Evolutionary conservation across 2,329 filamentous ascomycete species (phyloP).

Genomic region (Colletotrichum sp.): DNA sequence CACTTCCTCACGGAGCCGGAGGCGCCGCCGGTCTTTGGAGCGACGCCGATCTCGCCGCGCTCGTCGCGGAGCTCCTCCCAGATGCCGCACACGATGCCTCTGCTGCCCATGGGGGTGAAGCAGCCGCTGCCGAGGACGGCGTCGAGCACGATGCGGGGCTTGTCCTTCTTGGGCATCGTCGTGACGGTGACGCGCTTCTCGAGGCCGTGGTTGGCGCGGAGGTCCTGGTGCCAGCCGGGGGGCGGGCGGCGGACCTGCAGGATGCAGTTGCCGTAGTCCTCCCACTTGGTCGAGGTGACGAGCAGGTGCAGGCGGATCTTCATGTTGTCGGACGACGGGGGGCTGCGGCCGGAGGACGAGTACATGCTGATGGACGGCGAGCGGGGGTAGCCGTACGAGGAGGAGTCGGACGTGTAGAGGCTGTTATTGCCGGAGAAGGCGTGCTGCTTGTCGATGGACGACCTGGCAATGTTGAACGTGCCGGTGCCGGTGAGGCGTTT

Average conservation of each 20-base stretch:
- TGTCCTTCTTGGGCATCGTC: constrained; percentile 68
- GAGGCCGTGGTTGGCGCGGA: constrained; percentile 66
- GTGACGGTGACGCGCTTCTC: constrained; percentile 88
- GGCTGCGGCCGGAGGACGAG: constrained; percentile 53
- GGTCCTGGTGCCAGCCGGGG: constrained; percentile 62
- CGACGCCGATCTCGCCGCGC: constrained; percentile 58
- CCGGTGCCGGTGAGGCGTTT: constrained; percentile 75
- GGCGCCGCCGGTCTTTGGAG: constrained; percentile 55
- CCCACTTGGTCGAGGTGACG: constrained; percentile 80
- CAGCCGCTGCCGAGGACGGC: constrained; percentile 84
- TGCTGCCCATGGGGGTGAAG: constrained; percentile 82
- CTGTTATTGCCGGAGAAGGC: constrained; percentile 60
- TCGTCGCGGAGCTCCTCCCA: constrained; percentile 78
- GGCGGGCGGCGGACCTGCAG: constrained; percentile 83
- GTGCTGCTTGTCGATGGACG: constrained; percentile 67
- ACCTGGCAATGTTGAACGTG: constrained; percentile 81
- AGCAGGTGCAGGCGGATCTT: constrained; percentile 88
- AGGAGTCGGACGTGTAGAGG: constrained; percentile 65
- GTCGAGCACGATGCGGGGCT: constrained; percentile 74
- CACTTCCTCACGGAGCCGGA: constrained; percentile 65
- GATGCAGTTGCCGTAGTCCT: constrained; percentile 84
- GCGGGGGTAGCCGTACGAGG: constrained; percentile 52
- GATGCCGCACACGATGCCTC: constrained; percentile 87
- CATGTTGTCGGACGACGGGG: constrained; percentile 76
- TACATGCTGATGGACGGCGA: constrained; percentile 64